Evolutionary conservation across 139 green algal genomes (phyloP).

Genomic region (Picochlorum sp.): DNA sequence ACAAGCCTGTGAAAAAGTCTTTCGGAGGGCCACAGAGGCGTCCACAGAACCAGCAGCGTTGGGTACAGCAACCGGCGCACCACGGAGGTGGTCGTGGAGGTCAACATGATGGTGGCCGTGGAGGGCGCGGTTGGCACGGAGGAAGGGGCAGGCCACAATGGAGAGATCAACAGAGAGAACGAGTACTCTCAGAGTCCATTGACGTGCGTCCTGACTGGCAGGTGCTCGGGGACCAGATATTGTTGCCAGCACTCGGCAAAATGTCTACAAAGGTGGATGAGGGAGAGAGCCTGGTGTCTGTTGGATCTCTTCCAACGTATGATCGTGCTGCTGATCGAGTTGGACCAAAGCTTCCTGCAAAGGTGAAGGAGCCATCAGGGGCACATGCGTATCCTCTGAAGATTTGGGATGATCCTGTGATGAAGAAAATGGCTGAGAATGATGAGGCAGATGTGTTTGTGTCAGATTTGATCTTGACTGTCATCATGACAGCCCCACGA

Average conservation of each 20-base stretch:
- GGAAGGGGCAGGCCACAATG: constrained; percentile 1
- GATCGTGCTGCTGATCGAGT: constrained; percentile 85
- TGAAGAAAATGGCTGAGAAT: constrained; percentile 57
- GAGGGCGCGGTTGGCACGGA: not conserved
- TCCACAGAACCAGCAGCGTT: constrained; percentile 5
- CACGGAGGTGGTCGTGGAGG: not conserved
- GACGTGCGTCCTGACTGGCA: constrained; percentile 91
- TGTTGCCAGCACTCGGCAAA: constrained; percentile 71
- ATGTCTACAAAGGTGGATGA: constrained; percentile 55
- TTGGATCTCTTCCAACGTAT: constrained; percentile 75
- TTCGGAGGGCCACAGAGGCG: constrained; percentile 7
- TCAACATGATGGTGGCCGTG: not conserved
- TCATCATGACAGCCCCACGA: constrained; percentile 87
- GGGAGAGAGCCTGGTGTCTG: constrained; percentile 38
- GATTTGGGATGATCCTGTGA: constrained; percentile 84
- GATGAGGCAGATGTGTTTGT: constrained; percentile 72
- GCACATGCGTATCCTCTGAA: constrained; percentile 65
- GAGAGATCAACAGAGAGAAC: constrained; percentile 17
- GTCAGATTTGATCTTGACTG: constrained; percentile 82
- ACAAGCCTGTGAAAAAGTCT: constrained; percentile 51
- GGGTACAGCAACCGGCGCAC: constrained; percentile 6
- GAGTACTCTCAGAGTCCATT: constrained; percentile 64
- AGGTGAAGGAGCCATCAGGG: constrained; percentile 58
- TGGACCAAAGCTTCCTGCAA: constrained; percentile 65
- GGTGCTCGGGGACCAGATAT: constrained; percentile 85